These are phyloP conservation scores for Podaxis sp. DNA, from an alignment of 768 basidiomycete species.

Conservation along the genomic window DNA sequence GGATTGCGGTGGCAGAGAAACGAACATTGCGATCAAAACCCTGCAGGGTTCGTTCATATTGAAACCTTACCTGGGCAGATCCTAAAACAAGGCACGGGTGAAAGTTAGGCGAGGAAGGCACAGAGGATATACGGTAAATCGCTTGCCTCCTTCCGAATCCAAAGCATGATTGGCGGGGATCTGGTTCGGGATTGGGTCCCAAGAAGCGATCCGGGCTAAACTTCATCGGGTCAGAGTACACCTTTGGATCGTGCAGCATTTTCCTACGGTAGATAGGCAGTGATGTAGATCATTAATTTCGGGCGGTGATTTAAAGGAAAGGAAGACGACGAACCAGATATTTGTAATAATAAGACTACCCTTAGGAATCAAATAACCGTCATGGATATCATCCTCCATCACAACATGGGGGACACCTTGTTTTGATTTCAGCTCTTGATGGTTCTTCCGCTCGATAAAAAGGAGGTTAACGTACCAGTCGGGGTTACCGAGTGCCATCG, in stretches of 20 bases:
- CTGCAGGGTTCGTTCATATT: constrained; percentile 11
- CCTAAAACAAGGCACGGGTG: constrained; percentile 19
- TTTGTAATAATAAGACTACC: constrained; percentile 35
- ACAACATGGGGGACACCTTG: constrained; percentile 40
- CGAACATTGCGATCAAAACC: background rate
- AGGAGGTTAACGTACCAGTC: constrained; percentile 24
- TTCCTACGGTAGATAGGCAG: constrained; percentile 26
- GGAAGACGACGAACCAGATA: constrained; percentile 25
- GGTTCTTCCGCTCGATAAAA: constrained; percentile 9
- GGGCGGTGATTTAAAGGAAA: background rate
- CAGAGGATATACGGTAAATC: background rate
- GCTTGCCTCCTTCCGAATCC: constrained; percentile 52
- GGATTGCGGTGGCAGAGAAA: constrained; percentile 5
- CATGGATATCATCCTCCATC: constrained; percentile 41
- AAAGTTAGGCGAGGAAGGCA: background rate
- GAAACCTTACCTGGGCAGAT: constrained; percentile 33
- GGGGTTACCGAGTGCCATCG: constrained; percentile 36
- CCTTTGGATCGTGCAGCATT: constrained; percentile 41
- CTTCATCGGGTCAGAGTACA: constrained; percentile 41
- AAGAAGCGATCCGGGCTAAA: constrained; percentile 53
- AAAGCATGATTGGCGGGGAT: constrained; percentile 47
- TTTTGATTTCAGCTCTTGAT: background rate
- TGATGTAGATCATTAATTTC: background rate
- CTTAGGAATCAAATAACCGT: constrained; percentile 46
- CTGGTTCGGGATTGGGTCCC: constrained; percentile 36